These are phyloP conservation scores for Mesembryanthemum crystallinum DNA, from an alignment of 148 eudicot species.

Conservation along the genomic window DNA sequence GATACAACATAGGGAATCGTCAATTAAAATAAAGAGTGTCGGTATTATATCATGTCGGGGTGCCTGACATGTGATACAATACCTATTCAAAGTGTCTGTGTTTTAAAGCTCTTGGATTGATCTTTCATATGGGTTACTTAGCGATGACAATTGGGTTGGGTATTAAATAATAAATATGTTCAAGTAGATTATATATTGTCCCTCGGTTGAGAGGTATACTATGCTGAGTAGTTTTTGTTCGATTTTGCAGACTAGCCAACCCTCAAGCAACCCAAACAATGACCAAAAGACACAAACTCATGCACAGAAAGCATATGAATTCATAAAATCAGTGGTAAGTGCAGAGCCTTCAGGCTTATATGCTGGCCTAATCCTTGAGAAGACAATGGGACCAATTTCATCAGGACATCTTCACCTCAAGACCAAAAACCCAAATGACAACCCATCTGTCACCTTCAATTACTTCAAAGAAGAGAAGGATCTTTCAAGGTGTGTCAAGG, in stretches of 20 bases:
- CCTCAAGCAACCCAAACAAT: constrained; percentile 6
- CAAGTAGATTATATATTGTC: too few species aligned
- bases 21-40: too few species aligned
- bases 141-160: too few species aligned
- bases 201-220: too few species aligned
- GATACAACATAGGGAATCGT: too few species aligned
- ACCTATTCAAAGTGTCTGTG: too few species aligned
- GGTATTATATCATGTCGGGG: too few species aligned
- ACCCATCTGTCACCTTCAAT: constrained; percentile 65
- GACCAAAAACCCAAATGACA: constrained; percentile 47
- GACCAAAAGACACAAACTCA: constrained; percentile 8
- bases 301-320: constrained; percentile 13
- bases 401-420: constrained; percentile 44
- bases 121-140: too few species aligned
- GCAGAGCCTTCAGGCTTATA: neutral
- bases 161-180: too few species aligned
- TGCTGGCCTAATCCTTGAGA: constrained; percentile 54
- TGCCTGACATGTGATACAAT: too few species aligned
- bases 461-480: constrained; percentile 62
- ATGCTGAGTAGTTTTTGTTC: too few species aligned
- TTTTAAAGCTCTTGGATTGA: too few species aligned
- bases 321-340: constrained; percentile 6
- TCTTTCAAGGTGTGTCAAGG: constrained; percentile 47
- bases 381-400: constrained; percentile 50
- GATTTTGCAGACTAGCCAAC: constrained; percentile 23